Evolutionary conservation across 1,284 basidiomycete species (phyloP), one percentile per base, ranked within the genome.

Genomic region (Malassezia brasiliensis): DNA sequence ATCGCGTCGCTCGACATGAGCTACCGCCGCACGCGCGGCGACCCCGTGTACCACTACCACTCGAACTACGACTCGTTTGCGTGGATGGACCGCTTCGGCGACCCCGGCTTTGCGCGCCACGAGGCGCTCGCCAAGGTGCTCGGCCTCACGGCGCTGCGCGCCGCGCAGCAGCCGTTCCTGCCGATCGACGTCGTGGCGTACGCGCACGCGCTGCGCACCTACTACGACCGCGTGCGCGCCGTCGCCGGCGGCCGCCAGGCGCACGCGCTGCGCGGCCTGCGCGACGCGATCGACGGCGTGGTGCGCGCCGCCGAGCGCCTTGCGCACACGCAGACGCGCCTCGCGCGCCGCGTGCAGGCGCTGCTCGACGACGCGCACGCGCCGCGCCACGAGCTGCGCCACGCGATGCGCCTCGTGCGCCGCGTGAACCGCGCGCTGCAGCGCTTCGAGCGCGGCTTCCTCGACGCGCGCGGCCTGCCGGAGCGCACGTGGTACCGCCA

Each of bases 391-490:
- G 31, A 20, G n/a, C 32, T 52, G n/a, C 35, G 35, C 10, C 14
- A 6, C 10, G 20, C 30, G 45, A 22, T 53, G 52, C 45, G 30
- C 34, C 22, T 10, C 12, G 81, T 91, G 37, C 79, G 79, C 39
- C 72, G 60, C 31, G 81, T 84, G 47, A 94, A 94, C 75, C 77
- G 80, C 76, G 85, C 84, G 73, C 77, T 91, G 32, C 77, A 81
- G 32, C 69, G 76, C 3, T 93, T 93, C 65, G 91, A 96, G 75
- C 80, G 80, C 51, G 88, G 88, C 10, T 89, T 96, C 76, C 84
- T 93, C 64, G 83, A 83, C 5, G 28, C 41, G 8, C 79, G 85
- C 64, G 91, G 91, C 0, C 79, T 88, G 47, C 84, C 73, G 46
- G 72, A 75, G 4, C 42, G 77, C 34, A 83, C 87, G 71, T 91